phyloP scores from a whole-genome alignment of 768 basidiomycete species.

The Tylopilus plumbeoviolaceoides region DNA sequence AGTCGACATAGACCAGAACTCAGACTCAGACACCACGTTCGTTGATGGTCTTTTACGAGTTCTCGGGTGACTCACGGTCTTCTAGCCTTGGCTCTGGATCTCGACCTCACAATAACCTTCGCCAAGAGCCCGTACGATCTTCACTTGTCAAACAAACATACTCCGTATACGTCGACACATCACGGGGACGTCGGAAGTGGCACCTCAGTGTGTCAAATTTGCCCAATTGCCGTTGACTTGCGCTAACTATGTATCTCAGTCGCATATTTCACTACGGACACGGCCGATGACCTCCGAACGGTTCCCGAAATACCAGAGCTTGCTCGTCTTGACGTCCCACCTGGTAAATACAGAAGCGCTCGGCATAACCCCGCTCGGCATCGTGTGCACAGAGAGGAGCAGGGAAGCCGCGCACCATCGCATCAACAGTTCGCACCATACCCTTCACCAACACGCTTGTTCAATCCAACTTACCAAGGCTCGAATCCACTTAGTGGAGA shows the following conservation, averaged over 20 bases:
- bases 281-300: slow-evolving; percentile 50
- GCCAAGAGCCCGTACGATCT: slow-evolving; percentile 34
- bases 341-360: slow-evolving; percentile 61
- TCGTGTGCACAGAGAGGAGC: slow-evolving; percentile 28
- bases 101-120: slow-evolving; percentile 22
- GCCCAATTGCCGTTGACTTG: not conserved
- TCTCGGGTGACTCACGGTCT: slow-evolving; percentile 3
- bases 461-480: slow-evolving; percentile 8
- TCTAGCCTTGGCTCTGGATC: slow-evolving; percentile 30
- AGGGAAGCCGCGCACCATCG: slow-evolving; percentile 9
- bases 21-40: slow-evolving; percentile 50
- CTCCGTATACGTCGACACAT: slow-evolving; percentile 68
- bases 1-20: slow-evolving; percentile 44
- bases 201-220: slow-evolving; percentile 59
- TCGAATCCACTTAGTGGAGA: slow-evolving; percentile 1
- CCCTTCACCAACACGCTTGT: slow-evolving; percentile 24
- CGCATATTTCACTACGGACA: slow-evolving; percentile 72
- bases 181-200: slow-evolving; percentile 71
- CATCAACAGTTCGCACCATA: slow-evolving; percentile 31
- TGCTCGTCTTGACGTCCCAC: slow-evolving; percentile 50
- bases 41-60: slow-evolving; percentile 15
- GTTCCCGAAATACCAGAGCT: slow-evolving; percentile 59
- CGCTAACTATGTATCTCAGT: slow-evolving; percentile 38
- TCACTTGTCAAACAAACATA: slow-evolving; percentile 78
- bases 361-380: slow-evolving; percentile 49